Percentiles rank a stretch among this genome's conserved stretches.
phyloP scores from a whole-genome alignment of 2,329 filamentous ascomycete species.

The Albifimbria verrucaria region DNA sequence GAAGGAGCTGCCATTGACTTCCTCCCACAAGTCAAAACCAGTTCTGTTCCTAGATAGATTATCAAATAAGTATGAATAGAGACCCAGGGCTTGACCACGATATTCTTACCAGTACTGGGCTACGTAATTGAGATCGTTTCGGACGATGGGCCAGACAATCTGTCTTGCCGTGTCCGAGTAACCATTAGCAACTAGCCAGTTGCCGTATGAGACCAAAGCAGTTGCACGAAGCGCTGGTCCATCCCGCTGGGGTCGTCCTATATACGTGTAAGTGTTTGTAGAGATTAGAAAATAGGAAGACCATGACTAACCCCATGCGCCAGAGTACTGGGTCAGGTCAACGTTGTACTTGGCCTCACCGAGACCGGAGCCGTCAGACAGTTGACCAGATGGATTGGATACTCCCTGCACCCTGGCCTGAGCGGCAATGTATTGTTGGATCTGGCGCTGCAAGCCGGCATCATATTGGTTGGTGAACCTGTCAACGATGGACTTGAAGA shows the following conservation, averaged over 20 bases:
- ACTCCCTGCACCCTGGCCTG: conserved; percentile 66
- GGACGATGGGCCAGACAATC: conserved; percentile 69
- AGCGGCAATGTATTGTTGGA: conserved; percentile 65
- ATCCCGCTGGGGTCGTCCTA: conserved; percentile 71
- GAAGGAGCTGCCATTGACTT: conserved; percentile 72
- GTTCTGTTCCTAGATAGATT: conserved; percentile 44
- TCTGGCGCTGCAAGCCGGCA: conserved; percentile 51
- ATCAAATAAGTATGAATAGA: conserved; percentile 3
- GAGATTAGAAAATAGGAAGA: not conserved
- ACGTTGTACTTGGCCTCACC: conserved; percentile 73
- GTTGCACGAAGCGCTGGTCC: conserved; percentile 75
- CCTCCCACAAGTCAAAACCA: conserved; percentile 80
- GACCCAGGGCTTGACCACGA: not conserved
- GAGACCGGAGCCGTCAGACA: conserved; percentile 51
- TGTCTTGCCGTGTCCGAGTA: conserved; percentile 53
- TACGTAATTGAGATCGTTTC: conserved; percentile 74
- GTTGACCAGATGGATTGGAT: conserved; percentile 64
- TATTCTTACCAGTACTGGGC: conserved; percentile 61
- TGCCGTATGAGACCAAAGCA: conserved; percentile 68
- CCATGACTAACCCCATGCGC: conserved; percentile 57
- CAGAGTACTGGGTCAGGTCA: conserved; percentile 61
- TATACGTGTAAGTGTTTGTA: conserved; percentile 5
- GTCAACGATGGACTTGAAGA: conserved; percentile 67
- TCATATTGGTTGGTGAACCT: conserved; percentile 59
- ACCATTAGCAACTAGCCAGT: conserved; percentile 67